Evolutionary conservation across 345 rosid genomes (phyloP).

Genomic region (Eucalyptus fibrosa): DNA sequence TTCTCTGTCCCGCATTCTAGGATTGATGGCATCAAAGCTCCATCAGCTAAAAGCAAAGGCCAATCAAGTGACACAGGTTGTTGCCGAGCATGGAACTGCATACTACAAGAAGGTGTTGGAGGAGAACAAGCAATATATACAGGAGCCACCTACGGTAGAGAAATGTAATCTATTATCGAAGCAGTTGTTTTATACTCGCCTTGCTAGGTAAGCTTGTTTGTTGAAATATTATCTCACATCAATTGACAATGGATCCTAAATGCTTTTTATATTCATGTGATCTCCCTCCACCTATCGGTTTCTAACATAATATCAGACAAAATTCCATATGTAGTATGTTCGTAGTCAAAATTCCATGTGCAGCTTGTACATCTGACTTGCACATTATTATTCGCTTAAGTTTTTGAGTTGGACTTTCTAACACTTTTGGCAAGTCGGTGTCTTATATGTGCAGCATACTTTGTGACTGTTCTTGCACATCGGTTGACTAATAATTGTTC

Average conservation of each 20-base stretch:
- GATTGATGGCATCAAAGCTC: slow-evolving; percentile 55
- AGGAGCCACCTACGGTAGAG: slow-evolving; percentile 50
- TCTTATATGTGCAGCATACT: neutral
- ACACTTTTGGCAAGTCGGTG: neutral
- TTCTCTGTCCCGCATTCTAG: neutral
- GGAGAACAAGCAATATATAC: slow-evolving; percentile 55
- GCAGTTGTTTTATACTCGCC: slow-evolving; percentile 65
- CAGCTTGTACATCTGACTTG: too few relatives aligned
- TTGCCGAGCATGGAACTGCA: slow-evolving; percentile 31
- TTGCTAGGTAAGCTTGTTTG: slow-evolving; percentile 53
- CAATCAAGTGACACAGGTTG: slow-evolving; percentile 35
- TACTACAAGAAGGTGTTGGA: slow-evolving; percentile 55
- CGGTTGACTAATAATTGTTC: neutral
- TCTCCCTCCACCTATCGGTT: too few relatives aligned
- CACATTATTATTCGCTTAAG: too few relatives aligned
- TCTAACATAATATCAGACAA: too few relatives aligned
- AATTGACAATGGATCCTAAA: too few relatives aligned
- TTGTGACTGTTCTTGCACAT: neutral
- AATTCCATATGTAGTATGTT: too few relatives aligned
- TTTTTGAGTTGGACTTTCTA: too few relatives aligned
- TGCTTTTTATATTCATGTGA: too few relatives aligned
- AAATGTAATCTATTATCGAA: slow-evolving; percentile 46
- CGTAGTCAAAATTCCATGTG: too few relatives aligned
- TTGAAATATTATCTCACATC: too few relatives aligned
- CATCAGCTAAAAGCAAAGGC: slow-evolving; percentile 53